Evolutionary conservation across 495 filamentous ascomycete genomes (phyloP), one percentile per base, ranked within the genome.

Genomic region (Podospora bellae-mahoneyi): DNA sequence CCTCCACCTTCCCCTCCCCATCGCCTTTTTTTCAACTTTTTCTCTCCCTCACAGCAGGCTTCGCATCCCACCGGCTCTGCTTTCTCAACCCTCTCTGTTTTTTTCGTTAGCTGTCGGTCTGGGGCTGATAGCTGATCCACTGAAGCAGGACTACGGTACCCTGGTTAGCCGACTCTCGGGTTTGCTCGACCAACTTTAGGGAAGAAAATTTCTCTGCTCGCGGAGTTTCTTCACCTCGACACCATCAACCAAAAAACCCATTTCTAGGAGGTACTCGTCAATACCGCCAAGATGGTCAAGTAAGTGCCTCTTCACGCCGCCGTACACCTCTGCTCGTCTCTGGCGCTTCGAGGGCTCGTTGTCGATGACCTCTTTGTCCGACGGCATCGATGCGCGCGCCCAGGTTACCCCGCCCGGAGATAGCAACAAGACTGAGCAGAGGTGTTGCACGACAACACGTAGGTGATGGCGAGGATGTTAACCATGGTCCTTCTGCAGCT

Each of bases 281-380:
- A 87, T 80, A 90, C 92, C 90, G 92, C 82, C 89, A 97, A 92
- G 79, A 99, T 99, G 95, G 95, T 99, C 78, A 97, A 99, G 95
- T 99, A 92, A 90, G 95, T 96, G 1, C 23, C 60, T 32, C 27
- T 30, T 32, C 16, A 32, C 30, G 20, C 26, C 18, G 30, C 58
- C 26, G 27, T 34, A 64, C 48, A 48, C 7, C 67, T 68, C 64
- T 55, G 58, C 15, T 66, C 18, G 30, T 64, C 57, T 30, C 27
- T 44, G 26, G 26, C 13, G 20, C 18, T 59, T 20, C 56, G 19
- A 59, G 56, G 18, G 19, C 19, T 4, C 34, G 28, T 39, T 53
- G 60, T 0, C 70, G 32, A 64, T 59, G 67, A 74, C 77, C 78
- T 76, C 82, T 74, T 63, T 66, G 39, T 68, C 28, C 39, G 7